Base-by-base conservation (phyloP, 352 stramenopile genomes). In the Pythium coloratum region DNA sequence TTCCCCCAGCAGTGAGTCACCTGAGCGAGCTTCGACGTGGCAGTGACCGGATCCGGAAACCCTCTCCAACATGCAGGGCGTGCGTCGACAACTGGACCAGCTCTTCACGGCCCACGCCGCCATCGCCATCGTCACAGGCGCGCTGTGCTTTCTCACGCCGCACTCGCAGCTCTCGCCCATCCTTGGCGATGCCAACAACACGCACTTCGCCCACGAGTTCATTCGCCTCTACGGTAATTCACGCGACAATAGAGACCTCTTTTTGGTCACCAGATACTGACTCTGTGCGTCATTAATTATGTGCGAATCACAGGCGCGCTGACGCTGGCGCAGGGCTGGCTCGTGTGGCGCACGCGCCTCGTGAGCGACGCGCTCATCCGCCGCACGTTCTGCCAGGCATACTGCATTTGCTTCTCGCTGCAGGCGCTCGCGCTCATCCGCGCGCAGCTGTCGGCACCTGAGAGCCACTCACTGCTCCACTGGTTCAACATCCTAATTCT, bases 331-430 rank as follows among this genome's bases (percentile, higher is more conserved):
- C 88, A 95, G 63, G 86, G 84, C 8, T 95, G 84, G 84, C 86
- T 95, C 67, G 88, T 95, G 54, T 94, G 86, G 85, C 86, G 86
- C 57, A 94, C 88, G 47, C 83, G 88, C 6, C 84, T 93, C 64
- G 88, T 95, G 69, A 92, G 86, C 66, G 88, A 94, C 64, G 85
- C 84, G 60, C 76, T 95, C 46, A 78, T 95, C 62, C 85, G 88
- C 32, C 86, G 86, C 56, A 95, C 88, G 54, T 95, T 95, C 72
- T 95, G 88, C 65, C 88, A 95, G 71, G 88, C 85, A 24, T 95
- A 95, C 69, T 93, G 84, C 75, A 89, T 92, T 57, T 95, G 86
- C 77, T 95, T 95, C 71, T 76, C 75, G 57, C 80, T 95, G 59
- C 88, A 95, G 65, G 75, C 84, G 26, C 59, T 91, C 30, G 81